phyloP scores from a whole-genome alignment of 495 filamentous ascomycete species.

The Baudoinia panamericana region DNA sequence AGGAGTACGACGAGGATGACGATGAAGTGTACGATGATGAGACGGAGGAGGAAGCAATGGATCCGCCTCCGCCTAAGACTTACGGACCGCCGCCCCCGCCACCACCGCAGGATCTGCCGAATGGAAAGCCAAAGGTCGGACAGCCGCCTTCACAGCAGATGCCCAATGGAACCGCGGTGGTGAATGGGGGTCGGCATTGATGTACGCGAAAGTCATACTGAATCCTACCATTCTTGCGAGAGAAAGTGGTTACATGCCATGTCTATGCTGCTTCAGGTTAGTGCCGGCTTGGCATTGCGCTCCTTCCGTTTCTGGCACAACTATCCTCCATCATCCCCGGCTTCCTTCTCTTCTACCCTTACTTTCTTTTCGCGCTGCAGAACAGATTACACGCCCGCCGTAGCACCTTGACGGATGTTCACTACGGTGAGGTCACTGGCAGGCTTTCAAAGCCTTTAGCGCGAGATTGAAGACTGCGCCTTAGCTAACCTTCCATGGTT shows the following conservation, averaged over 20 bases:
- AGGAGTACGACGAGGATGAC: constrained; percentile 62
- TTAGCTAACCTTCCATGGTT: background rate
- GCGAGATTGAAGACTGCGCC: constrained; percentile 6
- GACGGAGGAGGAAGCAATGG: constrained; percentile 47
- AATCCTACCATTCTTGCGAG: background rate
- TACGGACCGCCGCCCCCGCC: constrained; percentile 34
- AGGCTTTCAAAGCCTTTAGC: background rate
- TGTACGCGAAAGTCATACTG: too few relatives aligned
- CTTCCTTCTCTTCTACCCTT: background rate
- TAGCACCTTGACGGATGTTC: background rate
- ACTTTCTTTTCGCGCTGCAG: constrained; percentile 8
- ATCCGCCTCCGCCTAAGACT: constrained; percentile 23
- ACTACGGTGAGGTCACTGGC: constrained; percentile 19
- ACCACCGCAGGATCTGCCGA: constrained; percentile 17
- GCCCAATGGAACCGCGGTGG: constrained; percentile 4
- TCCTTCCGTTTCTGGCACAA: too few relatives aligned
- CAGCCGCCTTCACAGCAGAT: background rate
- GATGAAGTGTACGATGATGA: constrained; percentile 48
- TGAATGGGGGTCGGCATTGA: constrained; percentile 6
- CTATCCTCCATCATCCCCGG: background rate
- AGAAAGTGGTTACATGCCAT: constrained; percentile 13
- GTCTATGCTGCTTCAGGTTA: background rate
- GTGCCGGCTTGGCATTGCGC: too few relatives aligned
- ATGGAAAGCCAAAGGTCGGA: constrained; percentile 10
- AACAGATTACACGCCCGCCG: constrained; percentile 18